Evolutionary conservation across 2,329 filamentous ascomycete genomes (phyloP).

Genomic region (Aspergillus candidus): DNA sequence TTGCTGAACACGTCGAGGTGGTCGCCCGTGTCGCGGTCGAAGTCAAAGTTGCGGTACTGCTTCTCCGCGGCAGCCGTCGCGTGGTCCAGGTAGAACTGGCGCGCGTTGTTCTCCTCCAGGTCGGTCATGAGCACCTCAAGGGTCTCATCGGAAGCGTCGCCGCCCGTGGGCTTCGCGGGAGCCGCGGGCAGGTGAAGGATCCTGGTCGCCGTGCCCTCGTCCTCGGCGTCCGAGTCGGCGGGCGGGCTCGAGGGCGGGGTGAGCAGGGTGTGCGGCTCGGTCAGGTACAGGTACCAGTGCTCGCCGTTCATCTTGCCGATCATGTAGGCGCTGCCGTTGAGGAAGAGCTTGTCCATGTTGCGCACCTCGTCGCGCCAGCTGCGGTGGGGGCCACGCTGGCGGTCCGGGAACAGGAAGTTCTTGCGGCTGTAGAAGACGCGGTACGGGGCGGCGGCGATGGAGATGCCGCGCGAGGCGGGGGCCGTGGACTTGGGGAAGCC

Average conservation of each 20-base stretch:
- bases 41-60: constrained; percentile 68
- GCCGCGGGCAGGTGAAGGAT: constrained; percentile 49
- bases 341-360: constrained; percentile 85
- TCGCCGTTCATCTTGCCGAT: constrained; percentile 99
- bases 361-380: constrained; percentile 97
- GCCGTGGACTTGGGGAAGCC: constrained; percentile 81
- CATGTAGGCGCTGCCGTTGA: constrained; percentile 95
- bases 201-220: constrained; percentile 53
- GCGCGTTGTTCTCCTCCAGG: constrained; percentile 59
- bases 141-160: constrained; percentile 43
- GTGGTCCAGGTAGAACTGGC: constrained; percentile 66
- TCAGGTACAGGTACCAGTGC: constrained; percentile 98
- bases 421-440: constrained; percentile 98
- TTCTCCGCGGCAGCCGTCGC: constrained; percentile 87
- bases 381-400: constrained; percentile 86
- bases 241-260: constrained; percentile 76
- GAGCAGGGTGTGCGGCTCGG: constrained; percentile 70
- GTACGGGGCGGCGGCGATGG: constrained; percentile 78
- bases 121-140: constrained; percentile 65
- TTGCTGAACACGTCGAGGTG: constrained; percentile 72
- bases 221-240: constrained; percentile 40
- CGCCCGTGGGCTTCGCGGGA: constrained; percentile 10
- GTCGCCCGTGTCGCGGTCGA: constrained; percentile 57
- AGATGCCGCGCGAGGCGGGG: constrained; percentile 58
- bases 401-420: constrained; percentile 94